These are phyloP conservation scores for Venturia oleaginea DNA, from an alignment of 2,329 filamentous ascomycete genomes.

Conservation along the genomic window DNA sequence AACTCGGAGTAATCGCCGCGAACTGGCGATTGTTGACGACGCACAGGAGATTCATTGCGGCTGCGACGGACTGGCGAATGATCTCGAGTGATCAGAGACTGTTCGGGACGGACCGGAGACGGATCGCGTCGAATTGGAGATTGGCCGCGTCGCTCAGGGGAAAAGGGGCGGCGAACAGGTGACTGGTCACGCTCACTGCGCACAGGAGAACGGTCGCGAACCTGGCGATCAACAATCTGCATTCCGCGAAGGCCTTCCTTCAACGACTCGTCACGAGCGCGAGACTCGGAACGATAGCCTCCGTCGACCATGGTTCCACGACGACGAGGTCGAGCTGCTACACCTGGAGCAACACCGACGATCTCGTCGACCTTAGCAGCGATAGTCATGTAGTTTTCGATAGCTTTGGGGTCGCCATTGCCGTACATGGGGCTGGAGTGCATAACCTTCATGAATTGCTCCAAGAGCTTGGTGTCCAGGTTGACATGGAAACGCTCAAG, in stretches of 20 bases:
- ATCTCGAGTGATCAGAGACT: not conserved
- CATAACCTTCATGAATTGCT: constrained; percentile 3
- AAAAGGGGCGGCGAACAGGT: not conserved
- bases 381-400: constrained; percentile 4
- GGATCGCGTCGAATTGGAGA: not conserved
- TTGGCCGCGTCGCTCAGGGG: not conserved
- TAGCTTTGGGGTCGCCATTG: not conserved
- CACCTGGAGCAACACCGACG: not conserved
- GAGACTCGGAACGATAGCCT: not conserved
- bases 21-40: not conserved
- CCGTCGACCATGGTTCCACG: not conserved
- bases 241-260: not conserved
- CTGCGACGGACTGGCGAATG: not conserved
- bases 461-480: not conserved
- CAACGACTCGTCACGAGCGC: not conserved
- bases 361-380: constrained; percentile 1
- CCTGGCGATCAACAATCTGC: not conserved
- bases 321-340: not conserved
- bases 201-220: not conserved
- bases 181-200: not conserved
- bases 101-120: not conserved
- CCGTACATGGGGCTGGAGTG: constrained; percentile 2
- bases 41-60: not conserved
- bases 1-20: not conserved
- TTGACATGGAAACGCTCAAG: not conserved